phyloP scores from a whole-genome alignment of 805 yeast genomes.

The Lachancea kluyveri region DNA sequence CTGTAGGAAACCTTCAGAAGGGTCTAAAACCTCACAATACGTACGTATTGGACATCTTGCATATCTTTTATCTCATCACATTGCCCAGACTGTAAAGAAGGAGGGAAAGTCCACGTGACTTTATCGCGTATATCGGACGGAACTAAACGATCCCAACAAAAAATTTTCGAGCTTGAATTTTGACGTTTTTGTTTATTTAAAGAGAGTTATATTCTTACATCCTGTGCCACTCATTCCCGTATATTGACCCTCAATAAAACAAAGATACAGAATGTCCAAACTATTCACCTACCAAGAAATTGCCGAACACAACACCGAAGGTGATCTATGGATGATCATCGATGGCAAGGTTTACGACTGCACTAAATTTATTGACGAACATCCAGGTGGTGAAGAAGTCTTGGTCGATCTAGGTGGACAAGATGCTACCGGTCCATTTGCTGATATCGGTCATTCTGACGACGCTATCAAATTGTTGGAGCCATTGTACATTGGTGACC shows the following conservation, averaged over 20 bases:
- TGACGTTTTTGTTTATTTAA: too few species aligned
- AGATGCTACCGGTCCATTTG: conserved; percentile 78
- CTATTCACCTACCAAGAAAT: conserved; percentile 62
- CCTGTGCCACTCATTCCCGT: too few species aligned
- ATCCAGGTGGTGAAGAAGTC: conserved; percentile 82
- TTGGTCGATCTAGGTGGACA: conserved; percentile 72
- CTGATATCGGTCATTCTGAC: conserved; percentile 96
- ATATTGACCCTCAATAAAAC: not conserved
- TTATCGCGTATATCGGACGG: too few species aligned
- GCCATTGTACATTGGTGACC: conserved; percentile 66
- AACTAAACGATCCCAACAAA: too few species aligned
- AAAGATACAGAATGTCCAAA: conserved; percentile 35
- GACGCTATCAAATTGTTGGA: conserved; percentile 79
- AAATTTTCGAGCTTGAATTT: too few species aligned
- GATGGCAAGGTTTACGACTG: conserved; percentile 84
- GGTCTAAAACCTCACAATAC: too few species aligned
- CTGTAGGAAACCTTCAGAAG: too few species aligned
- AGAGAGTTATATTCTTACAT: too few species aligned
- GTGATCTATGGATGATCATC: conserved; percentile 79
- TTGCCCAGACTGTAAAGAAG: too few species aligned
- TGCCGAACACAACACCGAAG: conserved; percentile 63
- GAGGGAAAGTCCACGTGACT: too few species aligned
- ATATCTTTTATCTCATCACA: too few species aligned
- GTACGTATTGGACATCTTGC: too few species aligned
- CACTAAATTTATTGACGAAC: conserved; percentile 48